Evolutionary conservation across 192 early-diverging fungal species (phyloP), one percentile per base, ranked within the genome.

Genomic region (Linnemannia elongata): DNA sequence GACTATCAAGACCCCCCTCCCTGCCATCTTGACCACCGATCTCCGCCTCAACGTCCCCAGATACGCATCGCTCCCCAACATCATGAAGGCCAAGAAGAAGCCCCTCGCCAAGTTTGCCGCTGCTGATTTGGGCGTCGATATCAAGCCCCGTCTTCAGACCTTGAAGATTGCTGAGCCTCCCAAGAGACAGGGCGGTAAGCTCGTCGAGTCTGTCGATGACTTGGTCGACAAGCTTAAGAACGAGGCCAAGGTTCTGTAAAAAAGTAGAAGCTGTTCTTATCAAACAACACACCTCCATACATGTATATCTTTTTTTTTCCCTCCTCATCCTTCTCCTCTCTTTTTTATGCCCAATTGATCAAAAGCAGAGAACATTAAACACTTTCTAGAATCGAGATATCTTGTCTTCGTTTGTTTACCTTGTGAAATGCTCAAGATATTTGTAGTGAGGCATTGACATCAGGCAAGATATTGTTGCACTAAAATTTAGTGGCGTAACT

Each of bases 31-130:
- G 80, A 99, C 98, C 75, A 95, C 97, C 22, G 99, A 99, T 90
- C 92, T 99, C 88, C 94, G 96, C 33, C 92, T 99, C 76, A 99
- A 99, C 91, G 94, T 95, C 86, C 99, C 99, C 33, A 93, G 97
- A 75, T 99, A 97, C 84, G 99, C 97, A 22, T 97, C 99, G 54
- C 92, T 99, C 70, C 97, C 92, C 55, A 96, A 96, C 91, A 98
- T 98, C 88, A 98, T 98, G 98, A 99, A 99, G 93, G 98, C 98
- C 73, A 99, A 98, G 93, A 99, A 98, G 94, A 99, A 99, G 94
- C 96, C 96, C 60, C 87, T 99, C 77, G 88, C 89, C 72, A 96
- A 95, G 88, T 60, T 96, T 35, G 92, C 94, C 20, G 95, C 96
- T 22, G 92, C 91, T 41, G 94, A 97, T 63, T 91, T 99, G 35